Conservation (phyloP, 345 rosid species). For the Eucalyptus marginata region DNA sequence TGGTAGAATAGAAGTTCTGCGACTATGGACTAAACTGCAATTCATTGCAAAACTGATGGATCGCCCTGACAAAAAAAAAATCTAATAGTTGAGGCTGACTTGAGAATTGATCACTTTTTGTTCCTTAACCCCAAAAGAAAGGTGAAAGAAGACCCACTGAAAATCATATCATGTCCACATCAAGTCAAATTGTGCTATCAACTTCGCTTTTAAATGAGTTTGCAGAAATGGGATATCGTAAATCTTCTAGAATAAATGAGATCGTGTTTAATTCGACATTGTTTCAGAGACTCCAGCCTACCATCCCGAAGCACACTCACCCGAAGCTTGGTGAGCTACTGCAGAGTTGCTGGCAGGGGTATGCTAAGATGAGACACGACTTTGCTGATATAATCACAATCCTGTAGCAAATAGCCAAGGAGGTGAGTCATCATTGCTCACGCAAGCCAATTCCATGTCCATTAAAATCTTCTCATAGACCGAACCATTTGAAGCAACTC, state of each 20-base stretch:
- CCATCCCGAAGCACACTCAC: constrained; percentile 55
- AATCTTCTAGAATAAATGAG: background rate
- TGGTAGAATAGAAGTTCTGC: background rate
- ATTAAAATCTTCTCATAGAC: background rate
- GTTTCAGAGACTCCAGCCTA: constrained; percentile 67
- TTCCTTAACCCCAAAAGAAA: too few species aligned
- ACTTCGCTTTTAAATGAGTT: background rate
- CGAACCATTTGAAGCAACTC: background rate
- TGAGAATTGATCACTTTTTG: too few species aligned
- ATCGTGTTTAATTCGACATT: background rate
- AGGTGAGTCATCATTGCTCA: too few species aligned
- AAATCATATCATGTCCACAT: background rate
- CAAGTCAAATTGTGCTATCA: background rate
- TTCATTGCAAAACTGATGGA: too few species aligned
- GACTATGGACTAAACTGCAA: too few species aligned
- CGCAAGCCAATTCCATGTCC: background rate
- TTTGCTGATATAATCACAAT: too few species aligned
- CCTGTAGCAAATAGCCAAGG: too few species aligned
- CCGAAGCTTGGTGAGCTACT: constrained; percentile 40
- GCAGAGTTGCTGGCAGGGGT: too few species aligned
- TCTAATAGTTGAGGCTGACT: too few species aligned
- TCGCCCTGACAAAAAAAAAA: too few species aligned
- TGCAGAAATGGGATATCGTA: background rate
- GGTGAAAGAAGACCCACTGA: background rate
- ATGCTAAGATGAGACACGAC: too few species aligned